Evolutionary conservation across 192 early-diverging fungal genomes (phyloP).

Genomic region (Entrophospora sp.): DNA sequence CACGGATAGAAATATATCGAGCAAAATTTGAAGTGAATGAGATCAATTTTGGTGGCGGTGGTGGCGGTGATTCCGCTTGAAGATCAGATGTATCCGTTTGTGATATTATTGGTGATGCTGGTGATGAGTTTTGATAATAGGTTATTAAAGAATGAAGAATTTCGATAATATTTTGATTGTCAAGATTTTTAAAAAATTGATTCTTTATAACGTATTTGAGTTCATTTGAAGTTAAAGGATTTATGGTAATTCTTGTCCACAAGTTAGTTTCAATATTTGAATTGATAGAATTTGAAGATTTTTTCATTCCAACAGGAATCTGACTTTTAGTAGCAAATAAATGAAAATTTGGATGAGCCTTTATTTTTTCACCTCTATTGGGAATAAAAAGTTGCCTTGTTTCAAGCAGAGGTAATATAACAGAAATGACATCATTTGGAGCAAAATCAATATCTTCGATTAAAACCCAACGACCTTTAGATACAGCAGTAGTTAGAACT

Average conservation of each 20-base stretch:
- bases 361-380: slow-evolving; percentile 77
- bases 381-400: slow-evolving; percentile 83
- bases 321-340: slow-evolving; percentile 81
- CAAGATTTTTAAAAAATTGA: slow-evolving; percentile 48
- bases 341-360: slow-evolving; percentile 78
- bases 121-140: slow-evolving; percentile 34
- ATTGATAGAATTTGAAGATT: slow-evolving; percentile 25
- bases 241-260: slow-evolving; percentile 74
- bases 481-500: slow-evolving; percentile 83
- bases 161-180: slow-evolving; percentile 38
- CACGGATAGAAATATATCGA: slow-evolving; percentile 67
- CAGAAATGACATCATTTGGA: slow-evolving; percentile 85
- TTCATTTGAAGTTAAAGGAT: slow-evolving; percentile 51
- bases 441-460: slow-evolving; percentile 97
- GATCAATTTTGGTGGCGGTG: slow-evolving; percentile 24
- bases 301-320: slow-evolving; percentile 38
- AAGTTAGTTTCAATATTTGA: slow-evolving; percentile 51
- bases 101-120: too few relatives aligned
- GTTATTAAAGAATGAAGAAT: slow-evolving; percentile 40
- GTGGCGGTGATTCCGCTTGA: too few relatives aligned
- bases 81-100: too few relatives aligned
- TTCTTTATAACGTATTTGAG: slow-evolving; percentile 52
- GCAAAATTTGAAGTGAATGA: slow-evolving; percentile 35
- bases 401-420: slow-evolving; percentile 88
- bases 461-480: slow-evolving; percentile 87